Evolutionary conservation across 2,329 filamentous ascomycete species (phyloP).

Genomic region (Zelopaecilomyces penicillatus): DNA sequence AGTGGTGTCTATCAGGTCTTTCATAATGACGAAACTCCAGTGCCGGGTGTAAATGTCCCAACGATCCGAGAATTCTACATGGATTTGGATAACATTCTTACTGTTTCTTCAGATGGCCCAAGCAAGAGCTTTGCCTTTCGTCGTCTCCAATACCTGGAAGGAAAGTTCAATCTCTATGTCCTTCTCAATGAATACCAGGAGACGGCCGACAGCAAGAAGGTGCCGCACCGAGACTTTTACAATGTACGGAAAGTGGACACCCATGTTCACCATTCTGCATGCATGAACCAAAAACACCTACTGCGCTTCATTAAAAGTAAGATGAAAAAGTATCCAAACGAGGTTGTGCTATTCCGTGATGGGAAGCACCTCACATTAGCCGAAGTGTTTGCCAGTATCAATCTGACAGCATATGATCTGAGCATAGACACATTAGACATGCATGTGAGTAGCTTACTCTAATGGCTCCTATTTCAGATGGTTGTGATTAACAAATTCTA

Average conservation of each 20-base stretch:
- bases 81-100: slow-evolving; percentile 78
- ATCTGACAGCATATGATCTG: slow-evolving; percentile 91
- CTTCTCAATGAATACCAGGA: slow-evolving; percentile 96
- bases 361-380: slow-evolving; percentile 83
- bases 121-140: slow-evolving; percentile 97
- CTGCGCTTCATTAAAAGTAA: slow-evolving; percentile 99
- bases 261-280: slow-evolving; percentile 97
- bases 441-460: slow-evolving; percentile 57
- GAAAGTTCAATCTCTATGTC: slow-evolving; percentile 91
- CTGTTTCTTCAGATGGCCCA: slow-evolving; percentile 88
- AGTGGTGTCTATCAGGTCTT: slow-evolving; percentile 91
- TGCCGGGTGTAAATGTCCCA: slow-evolving; percentile 74
- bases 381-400: slow-evolving; percentile 96
- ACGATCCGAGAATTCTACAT: slow-evolving; percentile 93
- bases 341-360: slow-evolving; percentile 86
- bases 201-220: slow-evolving; percentile 93
- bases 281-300: slow-evolving; percentile 99
- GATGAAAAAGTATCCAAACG: slow-evolving; percentile 96
- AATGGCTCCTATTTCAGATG: background rate
- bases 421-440: slow-evolving; percentile 98
- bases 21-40: slow-evolving; percentile 54
- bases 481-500: slow-evolving; percentile 2
- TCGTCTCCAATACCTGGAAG: slow-evolving; percentile 88
- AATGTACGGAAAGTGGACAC: slow-evolving; percentile 98
- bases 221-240: slow-evolving; percentile 97